Percentiles rank a stretch among this genome's conserved stretches.
phyloP scores from a whole-genome alignment of 148 eudicot species.

The Amaranthus hypochondriacus region DNA sequence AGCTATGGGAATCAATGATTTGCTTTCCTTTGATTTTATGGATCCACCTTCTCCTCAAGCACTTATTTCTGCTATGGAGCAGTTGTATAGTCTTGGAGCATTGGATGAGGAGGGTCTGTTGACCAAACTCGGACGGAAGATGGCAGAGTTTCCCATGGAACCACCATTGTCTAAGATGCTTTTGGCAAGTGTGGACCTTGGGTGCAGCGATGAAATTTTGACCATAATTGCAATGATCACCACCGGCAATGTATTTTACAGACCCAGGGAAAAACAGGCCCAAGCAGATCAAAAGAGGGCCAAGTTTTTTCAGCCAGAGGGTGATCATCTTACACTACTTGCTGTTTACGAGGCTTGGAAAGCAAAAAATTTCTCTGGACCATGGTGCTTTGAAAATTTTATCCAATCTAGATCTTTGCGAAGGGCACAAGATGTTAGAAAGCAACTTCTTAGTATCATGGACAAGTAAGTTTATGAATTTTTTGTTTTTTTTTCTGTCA shows the following conservation, averaged over 20 bases:
- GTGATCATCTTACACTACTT: slow-evolving; percentile 88
- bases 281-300: slow-evolving; percentile 92
- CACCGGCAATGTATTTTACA: slow-evolving; percentile 81
- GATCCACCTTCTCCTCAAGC: slow-evolving; percentile 97
- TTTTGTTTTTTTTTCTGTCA: neutral
- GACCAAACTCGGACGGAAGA: slow-evolving; percentile 82
- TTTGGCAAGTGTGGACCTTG: slow-evolving; percentile 90
- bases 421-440: slow-evolving; percentile 95
- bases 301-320: slow-evolving; percentile 94
- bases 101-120: slow-evolving; percentile 91
- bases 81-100: slow-evolving; percentile 89
- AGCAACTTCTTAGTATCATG: slow-evolving; percentile 90
- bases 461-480: slow-evolving; percentile 58
- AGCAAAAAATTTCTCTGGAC: slow-evolving; percentile 79
- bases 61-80: slow-evolving; percentile 93
- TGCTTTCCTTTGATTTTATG: slow-evolving; percentile 88
- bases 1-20: slow-evolving; percentile 93
- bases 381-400: slow-evolving; percentile 96
- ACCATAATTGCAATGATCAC: slow-evolving; percentile 96
- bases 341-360: slow-evolving; percentile 99
- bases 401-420: slow-evolving; percentile 88
- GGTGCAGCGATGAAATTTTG: slow-evolving; percentile 90
- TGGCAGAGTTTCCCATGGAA: slow-evolving; percentile 92
- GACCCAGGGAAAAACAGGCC: slow-evolving; percentile 98
- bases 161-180: slow-evolving; percentile 95